Conservation (phyloP, 345 rosid genomes). For the Hibiscus tridactylites region DNA sequence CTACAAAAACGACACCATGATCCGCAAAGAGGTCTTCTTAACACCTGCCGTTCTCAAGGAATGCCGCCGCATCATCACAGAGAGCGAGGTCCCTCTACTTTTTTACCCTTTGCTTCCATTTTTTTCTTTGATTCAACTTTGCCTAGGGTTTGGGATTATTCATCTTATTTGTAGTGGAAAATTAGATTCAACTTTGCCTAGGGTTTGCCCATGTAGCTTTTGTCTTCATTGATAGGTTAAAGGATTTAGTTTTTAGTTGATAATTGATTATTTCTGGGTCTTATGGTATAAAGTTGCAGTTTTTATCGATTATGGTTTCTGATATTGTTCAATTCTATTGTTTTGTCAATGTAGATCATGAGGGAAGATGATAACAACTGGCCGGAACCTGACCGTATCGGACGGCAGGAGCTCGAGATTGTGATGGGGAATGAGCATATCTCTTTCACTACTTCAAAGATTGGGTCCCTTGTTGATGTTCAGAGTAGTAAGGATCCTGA, state of each 20-base stretch:
- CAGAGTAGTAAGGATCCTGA: conserved; percentile 95
- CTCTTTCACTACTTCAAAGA: conserved; percentile 90
- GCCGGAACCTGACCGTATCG: conserved; percentile 99
- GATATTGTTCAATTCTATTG: neutral
- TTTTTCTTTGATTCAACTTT: neutral
- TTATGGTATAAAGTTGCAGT: neutral
- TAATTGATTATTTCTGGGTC: neutral
- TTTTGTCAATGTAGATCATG: conserved; percentile 54
- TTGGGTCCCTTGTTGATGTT: conserved; percentile 96
- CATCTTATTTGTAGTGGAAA: neutral
- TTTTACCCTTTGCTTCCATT: neutral
- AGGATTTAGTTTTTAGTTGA: neutral
- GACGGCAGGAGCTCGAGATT: conserved; percentile 94
- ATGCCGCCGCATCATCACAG: conserved; percentile 96
- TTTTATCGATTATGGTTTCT: neutral
- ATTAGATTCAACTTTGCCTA: neutral
- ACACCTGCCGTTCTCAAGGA: conserved; percentile 88
- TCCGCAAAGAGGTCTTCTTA: conserved; percentile 94
- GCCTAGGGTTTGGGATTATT: conserved; percentile 6
- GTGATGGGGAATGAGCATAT: conserved; percentile 98
- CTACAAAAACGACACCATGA: conserved; percentile 99
- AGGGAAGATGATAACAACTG: conserved; percentile 97
- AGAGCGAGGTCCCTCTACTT: conserved; percentile 58
- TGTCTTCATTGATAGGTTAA: neutral
- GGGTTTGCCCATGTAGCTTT: no score